Percentiles rank a stretch among this genome's conserved stretches.
phyloP scores from a whole-genome alignment of 2,329 filamentous ascomycete species.

The Davidsoniella eucalypti region DNA sequence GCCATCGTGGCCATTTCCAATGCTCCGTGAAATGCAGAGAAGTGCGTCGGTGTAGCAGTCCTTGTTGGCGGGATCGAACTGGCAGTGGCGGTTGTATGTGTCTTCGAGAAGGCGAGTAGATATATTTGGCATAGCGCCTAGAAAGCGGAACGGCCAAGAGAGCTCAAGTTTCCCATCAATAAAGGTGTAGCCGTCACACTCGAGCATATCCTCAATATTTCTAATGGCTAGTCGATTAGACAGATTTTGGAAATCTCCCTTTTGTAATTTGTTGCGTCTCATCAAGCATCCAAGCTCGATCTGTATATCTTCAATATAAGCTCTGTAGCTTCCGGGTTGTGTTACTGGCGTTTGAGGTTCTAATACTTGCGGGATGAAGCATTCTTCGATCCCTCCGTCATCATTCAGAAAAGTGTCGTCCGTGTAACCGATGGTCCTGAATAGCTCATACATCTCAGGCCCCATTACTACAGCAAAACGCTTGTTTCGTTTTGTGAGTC shows the following conservation, averaged over 20 bases:
- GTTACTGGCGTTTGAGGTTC: slow-evolving; percentile 18
- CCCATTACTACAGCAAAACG: slow-evolving; percentile 38
- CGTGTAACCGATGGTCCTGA: slow-evolving; percentile 32
- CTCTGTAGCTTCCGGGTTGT: slow-evolving; percentile 26
- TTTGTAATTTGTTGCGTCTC: slow-evolving; percentile 17
- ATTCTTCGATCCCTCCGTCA: slow-evolving; percentile 23
- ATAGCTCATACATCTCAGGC: slow-evolving; percentile 30
- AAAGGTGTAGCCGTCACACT: slow-evolving; percentile 19
- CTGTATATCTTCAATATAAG: slow-evolving; percentile 33
- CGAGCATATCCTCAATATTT: slow-evolving; percentile 18
- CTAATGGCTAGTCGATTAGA: slow-evolving; percentile 16
- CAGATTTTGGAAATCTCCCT: slow-evolving; percentile 19
- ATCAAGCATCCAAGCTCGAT: slow-evolving; percentile 31
- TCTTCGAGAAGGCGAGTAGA: slow-evolving; percentile 13
- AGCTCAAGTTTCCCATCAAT: slow-evolving; percentile 10
- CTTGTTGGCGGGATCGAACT: slow-evolving; percentile 8
- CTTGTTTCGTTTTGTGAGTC: slow-evolving; percentile 40
- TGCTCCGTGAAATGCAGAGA: slow-evolving; percentile 11
- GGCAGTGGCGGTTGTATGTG: slow-evolving; percentile 11
- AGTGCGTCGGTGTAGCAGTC: slow-evolving; percentile 14
- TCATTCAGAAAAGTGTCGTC: slow-evolving; percentile 24
- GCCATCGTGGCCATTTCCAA: slow-evolving; percentile 7
- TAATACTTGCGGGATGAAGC: slow-evolving; percentile 22
- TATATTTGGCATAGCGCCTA: slow-evolving; percentile 23
- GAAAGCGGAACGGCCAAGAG: slow-evolving; percentile 14